phyloP scores from a whole-genome alignment of 352 stramenopile species.

The Globisporangium emineosum region DNA sequence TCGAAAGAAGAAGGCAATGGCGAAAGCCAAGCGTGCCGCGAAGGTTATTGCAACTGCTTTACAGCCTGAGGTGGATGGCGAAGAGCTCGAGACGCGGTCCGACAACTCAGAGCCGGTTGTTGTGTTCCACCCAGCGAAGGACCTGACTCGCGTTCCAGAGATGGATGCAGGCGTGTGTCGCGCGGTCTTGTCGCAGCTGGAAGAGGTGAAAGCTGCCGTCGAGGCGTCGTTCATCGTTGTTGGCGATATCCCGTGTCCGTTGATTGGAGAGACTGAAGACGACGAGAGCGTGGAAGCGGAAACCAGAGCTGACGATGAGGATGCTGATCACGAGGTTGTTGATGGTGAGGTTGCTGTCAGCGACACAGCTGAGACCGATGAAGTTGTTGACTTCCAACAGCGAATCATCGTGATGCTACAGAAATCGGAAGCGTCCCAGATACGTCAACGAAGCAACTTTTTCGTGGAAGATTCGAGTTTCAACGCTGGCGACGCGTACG shows the following conservation, averaged over 20 bases:
- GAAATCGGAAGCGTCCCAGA: constrained; percentile 43
- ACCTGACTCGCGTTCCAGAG: constrained; percentile 29
- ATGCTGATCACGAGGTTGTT: neutral
- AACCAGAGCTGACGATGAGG: neutral
- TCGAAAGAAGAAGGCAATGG: constrained; percentile 25
- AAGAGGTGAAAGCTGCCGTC: constrained; percentile 30
- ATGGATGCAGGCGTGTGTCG: constrained; percentile 50
- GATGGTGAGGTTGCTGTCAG: no score
- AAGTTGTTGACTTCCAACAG: constrained; percentile 46
- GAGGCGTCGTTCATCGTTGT: constrained; percentile 43
- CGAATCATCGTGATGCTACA: constrained; percentile 49
- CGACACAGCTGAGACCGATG: neutral
- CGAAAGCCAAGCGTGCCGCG: constrained; percentile 17
- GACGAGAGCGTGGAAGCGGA: constrained; percentile 5
- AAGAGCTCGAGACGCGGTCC: constrained; percentile 10
- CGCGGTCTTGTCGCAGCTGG: constrained; percentile 50
- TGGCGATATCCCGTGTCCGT: constrained; percentile 52
- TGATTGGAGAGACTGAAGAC: constrained; percentile 22
- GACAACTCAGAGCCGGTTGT: constrained; percentile 20
- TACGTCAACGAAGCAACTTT: constrained; percentile 47
- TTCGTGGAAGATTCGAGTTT: constrained; percentile 43
- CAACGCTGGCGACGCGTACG: constrained; percentile 49
- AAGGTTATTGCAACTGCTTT: neutral
- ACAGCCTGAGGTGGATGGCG: constrained; percentile 26
- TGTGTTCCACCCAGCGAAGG: constrained; percentile 41